Evolutionary conservation across 768 basidiomycete species (phyloP), one percentile per base, ranked within the genome.

Genomic region (Naganishia kalamii): DNA sequence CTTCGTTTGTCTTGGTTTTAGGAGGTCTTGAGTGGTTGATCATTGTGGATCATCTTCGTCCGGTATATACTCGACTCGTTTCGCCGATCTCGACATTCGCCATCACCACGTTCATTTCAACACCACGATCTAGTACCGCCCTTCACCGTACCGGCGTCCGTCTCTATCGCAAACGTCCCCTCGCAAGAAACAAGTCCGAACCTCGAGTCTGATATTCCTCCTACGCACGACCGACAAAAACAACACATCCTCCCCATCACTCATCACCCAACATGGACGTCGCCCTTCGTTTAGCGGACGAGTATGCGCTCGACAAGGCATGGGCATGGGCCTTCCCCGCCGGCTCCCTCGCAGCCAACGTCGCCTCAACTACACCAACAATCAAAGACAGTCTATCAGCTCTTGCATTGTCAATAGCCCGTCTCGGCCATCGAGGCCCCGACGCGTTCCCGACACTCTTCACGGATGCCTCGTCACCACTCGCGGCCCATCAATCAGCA

Each of bases 361-460:
- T 72, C 30, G 71, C 71, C 60, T 17, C 66, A 76, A 32, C 62
- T 41, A 29, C 61, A 65, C 41, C 66, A 11, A 60, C 54, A 48
- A 29, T 43, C 64, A 35, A 69, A 70, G 23, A 69, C 80, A 68
- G 63, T 27, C 77, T 60, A 73, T 81, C 47, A 72, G 83, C 41
- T 65, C 25, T 50, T 60, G 47, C 27, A 59, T 27, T 47, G 60
- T 67, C n/a, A 35, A 33, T 63, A 19, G 23, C 43, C 59, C 47
- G 54, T 35, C 49, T 46, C 32, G 37, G 35, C 29, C 65, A 4
- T 88, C 88, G 41, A 92, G 90, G 90, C 37, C 54, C 54, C 21
- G 54, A 57, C n/a, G 54, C 37, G 3, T 57, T 57, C 21, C 54
- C 54, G 15, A 11, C 21, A 25, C 35, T 57, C 19, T 61, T 46